Conservation (phyloP, 2,329 filamentous ascomycete species). For the Sporothrix humicola region DNA sequence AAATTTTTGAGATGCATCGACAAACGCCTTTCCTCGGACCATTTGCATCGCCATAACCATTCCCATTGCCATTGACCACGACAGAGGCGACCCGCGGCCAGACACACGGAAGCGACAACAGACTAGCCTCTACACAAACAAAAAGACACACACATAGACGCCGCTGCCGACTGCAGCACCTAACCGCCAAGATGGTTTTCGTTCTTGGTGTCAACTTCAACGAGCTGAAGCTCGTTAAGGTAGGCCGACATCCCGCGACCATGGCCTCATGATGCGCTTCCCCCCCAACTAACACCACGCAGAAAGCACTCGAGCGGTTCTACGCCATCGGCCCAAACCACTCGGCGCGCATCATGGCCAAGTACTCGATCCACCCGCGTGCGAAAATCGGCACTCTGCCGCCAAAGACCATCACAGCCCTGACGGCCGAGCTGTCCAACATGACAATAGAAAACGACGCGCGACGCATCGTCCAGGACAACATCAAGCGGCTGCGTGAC, state of each 20-base stretch:
- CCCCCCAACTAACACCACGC: background rate
- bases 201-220: constrained; percentile 86
- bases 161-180: background rate
- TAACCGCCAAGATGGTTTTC: constrained; percentile 65
- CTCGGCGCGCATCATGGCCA: constrained; percentile 79
- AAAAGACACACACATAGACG: background rate
- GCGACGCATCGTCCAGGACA: constrained; percentile 75
- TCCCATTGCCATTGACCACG: background rate
- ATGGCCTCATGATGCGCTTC: constrained; percentile 23
- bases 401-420: constrained; percentile 76
- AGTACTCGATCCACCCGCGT: constrained; percentile 83
- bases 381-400: constrained; percentile 77
- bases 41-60: constrained; percentile 1
- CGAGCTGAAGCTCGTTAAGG: constrained; percentile 82
- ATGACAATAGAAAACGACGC: constrained; percentile 96
- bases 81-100: background rate
- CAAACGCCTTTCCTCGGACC: background rate
- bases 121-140: background rate
- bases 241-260: constrained; percentile 49
- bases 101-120: background rate
- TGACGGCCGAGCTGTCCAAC: constrained; percentile 83
- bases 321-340: constrained; percentile 79
- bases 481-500: constrained; percentile 84
- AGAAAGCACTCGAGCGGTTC: constrained; percentile 81
- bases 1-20: constrained; percentile 33